phyloP scores from a whole-genome alignment of 2,329 filamentous ascomycete species.

The Pseudocercospora musae region DNA sequence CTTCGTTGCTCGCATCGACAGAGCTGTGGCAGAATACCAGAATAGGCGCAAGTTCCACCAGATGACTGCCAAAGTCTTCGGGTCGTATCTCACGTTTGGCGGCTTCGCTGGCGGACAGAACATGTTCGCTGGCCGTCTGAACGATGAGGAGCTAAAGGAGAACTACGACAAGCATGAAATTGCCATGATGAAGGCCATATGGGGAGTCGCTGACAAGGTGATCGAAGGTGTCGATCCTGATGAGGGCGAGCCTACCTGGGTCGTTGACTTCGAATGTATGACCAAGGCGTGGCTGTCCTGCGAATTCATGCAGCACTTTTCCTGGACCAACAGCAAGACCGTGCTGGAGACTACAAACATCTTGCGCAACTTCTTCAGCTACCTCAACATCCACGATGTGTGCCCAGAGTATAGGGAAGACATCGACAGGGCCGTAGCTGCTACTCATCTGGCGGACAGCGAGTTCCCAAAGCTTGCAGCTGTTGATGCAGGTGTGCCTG shows the following conservation, averaged over 20 bases:
- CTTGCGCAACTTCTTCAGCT: constrained; percentile 83
- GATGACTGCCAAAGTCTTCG: constrained; percentile 63
- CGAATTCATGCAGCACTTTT: constrained; percentile 42
- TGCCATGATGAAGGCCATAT: constrained; percentile 50
- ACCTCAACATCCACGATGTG: constrained; percentile 78
- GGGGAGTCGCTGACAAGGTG: constrained; percentile 49
- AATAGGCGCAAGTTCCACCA: constrained; percentile 69
- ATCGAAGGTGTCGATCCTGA: constrained; percentile 44
- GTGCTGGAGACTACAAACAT: constrained; percentile 63
- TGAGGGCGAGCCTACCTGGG: constrained; percentile 52
- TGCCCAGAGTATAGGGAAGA: constrained; percentile 75
- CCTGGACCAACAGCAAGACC: constrained; percentile 52
- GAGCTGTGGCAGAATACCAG: constrained; percentile 78
- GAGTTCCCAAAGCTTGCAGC: constrained; percentile 63
- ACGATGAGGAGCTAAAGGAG: constrained; percentile 23
- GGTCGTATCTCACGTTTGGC: constrained; percentile 77
- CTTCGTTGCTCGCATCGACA: constrained; percentile 69
- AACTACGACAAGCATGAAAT: constrained; percentile 53
- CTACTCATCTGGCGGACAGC: constrained; percentile 64
- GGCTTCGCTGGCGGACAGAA: constrained; percentile 66
- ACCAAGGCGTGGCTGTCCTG: constrained; percentile 67
- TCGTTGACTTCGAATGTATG: constrained; percentile 76
- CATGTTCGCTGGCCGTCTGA: constrained; percentile 56
- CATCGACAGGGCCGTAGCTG: constrained; percentile 60
- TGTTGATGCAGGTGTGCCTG: constrained; percentile 60